Evolutionary conservation across 2,329 filamentous ascomycete genomes (phyloP), one percentile per base, ranked within the genome.

Genomic region (Xylogone sp.): DNA sequence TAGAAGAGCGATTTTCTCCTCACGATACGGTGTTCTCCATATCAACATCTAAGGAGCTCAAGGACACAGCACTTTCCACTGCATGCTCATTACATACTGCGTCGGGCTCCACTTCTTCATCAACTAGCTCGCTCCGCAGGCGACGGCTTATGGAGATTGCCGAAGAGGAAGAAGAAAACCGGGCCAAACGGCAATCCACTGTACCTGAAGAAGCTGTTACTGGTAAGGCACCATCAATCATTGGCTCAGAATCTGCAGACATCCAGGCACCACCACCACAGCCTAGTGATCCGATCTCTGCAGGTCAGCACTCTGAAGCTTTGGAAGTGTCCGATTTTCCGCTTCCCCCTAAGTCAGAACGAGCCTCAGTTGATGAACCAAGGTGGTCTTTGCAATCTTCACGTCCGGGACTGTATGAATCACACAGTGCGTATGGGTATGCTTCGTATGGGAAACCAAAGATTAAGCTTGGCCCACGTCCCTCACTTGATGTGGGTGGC

Each of bases 81-180:
- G 90, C 90, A 49, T 97, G 92, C 70, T 91, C 91, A 43, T 76
- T 97, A 49, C 91, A 97, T 70, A 88, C 92, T 39, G 90, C 91
- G 7, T 90, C 90, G 12, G 87, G 86, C 39, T 96, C 93, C 19
- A 89, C 86, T 59, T 90, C 87, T 21, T 96, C 92, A 10, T 93
- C 90, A 3, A 88, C 83, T 46, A 91, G 88, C 65, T 95, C 90
- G 4, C 75, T 91, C 58, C 83, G 87, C 53, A 80, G 85, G 64
- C 82, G 86, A 62, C 85, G 89, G 59, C 75, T 97, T 61, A 87
- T 93, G 73, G 93, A 96, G 71, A 97, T 97, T 66, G 85, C 87
- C n/a, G 94, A 97, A 71, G 89, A 94, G 71, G 91, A 96, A 62
- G 83, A 86, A 50, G 71, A 75, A 53, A 74, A 78, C 53, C 71